phyloP scores from a whole-genome alignment of 495 filamentous ascomycete genomes.

The Venustampulla echinocandica region DNA sequence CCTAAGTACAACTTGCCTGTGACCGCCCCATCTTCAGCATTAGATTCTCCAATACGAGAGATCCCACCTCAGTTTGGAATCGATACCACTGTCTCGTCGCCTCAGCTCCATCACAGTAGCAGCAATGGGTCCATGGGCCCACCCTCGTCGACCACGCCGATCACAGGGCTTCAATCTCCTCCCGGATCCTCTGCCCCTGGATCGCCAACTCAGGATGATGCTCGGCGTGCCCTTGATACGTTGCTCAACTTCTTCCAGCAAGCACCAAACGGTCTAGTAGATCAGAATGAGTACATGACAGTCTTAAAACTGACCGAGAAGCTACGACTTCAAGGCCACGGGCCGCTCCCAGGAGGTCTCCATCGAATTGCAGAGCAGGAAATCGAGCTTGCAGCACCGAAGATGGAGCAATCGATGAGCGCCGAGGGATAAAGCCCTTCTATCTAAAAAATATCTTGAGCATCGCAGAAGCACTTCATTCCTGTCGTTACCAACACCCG shows the following conservation, averaged over 20 bases:
- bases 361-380: conserved; percentile 58
- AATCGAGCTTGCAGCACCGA: conserved; percentile 31
- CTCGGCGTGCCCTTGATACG: conserved; percentile 73
- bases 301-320: conserved; percentile 84
- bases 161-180: conserved; percentile 31
- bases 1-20: conserved; percentile 54
- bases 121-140: conserved; percentile 43
- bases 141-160: conserved; percentile 34
- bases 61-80: conserved; percentile 41
- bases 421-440: conserved; percentile 12
- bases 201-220: conserved; percentile 87
- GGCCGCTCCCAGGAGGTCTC: conserved; percentile 56
- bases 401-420: conserved; percentile 46
- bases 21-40: conserved; percentile 48
- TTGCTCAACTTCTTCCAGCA: conserved; percentile 79
- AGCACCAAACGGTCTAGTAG: conserved; percentile 55
- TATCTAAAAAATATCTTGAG: conserved; percentile 9
- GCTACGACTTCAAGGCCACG: conserved; percentile 55
- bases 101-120: conserved; percentile 42
- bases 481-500: conserved; percentile 12
- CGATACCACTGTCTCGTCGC: conserved; percentile 44
- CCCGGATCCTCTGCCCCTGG: conserved; percentile 37
- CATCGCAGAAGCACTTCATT: conserved; percentile 12
- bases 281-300: conserved; percentile 74
- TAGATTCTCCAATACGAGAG: conserved; percentile 65